Conservation (phyloP, 352 stramenopile species). For the Thalassiosira hispida region DNA sequence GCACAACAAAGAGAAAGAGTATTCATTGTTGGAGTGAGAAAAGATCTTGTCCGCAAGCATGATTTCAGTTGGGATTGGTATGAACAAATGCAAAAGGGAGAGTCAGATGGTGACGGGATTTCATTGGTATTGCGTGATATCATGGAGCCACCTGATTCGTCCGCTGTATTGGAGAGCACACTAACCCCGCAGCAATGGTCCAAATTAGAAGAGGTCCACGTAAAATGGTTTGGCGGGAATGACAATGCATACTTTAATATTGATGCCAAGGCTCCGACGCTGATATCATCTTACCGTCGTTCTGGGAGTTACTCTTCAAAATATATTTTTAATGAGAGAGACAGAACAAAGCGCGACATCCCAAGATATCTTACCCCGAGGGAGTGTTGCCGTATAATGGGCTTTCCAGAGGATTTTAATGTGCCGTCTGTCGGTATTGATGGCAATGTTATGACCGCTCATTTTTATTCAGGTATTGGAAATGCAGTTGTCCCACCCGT, state of each 20-base stretch:
- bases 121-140: neutral
- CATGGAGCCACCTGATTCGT: slow-evolving; percentile 6
- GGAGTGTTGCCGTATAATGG: slow-evolving; percentile 1
- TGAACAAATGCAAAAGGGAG: neutral
- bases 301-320: neutral
- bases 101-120: neutral
- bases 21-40: slow-evolving; percentile 15
- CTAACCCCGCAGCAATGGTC: neutral
- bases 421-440: neutral
- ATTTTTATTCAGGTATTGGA: slow-evolving; percentile 18
- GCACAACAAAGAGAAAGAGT: slow-evolving; percentile 10
- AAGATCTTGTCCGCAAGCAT: neutral
- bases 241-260: slow-evolving; percentile 1
- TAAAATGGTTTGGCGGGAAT: neutral
- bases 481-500: slow-evolving; percentile 22
- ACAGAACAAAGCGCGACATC: neutral
- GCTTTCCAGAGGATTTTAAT: slow-evolving; percentile 18
- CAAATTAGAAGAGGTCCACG: slow-evolving; percentile 6
- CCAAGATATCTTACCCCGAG: slow-evolving; percentile 9
- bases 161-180: neutral
- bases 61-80: slow-evolving; percentile 6
- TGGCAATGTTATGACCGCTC: neutral
- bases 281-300: slow-evolving; percentile 10
- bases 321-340: slow-evolving; percentile 6
- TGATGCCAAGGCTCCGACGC: slow-evolving; percentile 5